phyloP scores from a whole-genome alignment of 1,139 yeast genomes.

The Zygoascus hellenicus region DNA sequence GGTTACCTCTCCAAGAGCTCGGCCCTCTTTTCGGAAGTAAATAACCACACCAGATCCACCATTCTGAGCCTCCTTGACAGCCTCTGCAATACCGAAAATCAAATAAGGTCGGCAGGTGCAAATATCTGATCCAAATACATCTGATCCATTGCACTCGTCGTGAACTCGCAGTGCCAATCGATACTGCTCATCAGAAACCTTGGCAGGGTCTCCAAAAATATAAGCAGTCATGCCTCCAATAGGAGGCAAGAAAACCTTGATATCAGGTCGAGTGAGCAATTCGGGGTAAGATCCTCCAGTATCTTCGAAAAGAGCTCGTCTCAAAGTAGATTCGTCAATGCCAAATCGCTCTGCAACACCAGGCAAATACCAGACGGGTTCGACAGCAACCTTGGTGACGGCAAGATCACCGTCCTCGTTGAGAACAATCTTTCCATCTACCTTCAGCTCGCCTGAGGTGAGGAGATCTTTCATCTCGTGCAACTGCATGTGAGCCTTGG shows the following conservation, averaged over 20 bases:
- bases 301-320: conserved; percentile 55
- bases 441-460: conserved; percentile 42
- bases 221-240: conserved; percentile 59
- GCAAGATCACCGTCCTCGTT: conserved; percentile 53
- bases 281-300: conserved; percentile 65
- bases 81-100: conserved; percentile 56
- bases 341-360: conserved; percentile 58
- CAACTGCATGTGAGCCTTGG: conserved; percentile 56
- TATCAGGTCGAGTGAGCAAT: conserved; percentile 55
- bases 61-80: conserved; percentile 56
- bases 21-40: conserved; percentile 59
- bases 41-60: conserved; percentile 58
- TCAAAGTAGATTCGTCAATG: conserved; percentile 47
- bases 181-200: conserved; percentile 44
- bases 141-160: conserved; percentile 64
- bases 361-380: conserved; percentile 62
- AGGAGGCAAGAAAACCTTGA: conserved; percentile 56
- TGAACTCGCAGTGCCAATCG: conserved; percentile 52
- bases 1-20: conserved; percentile 60
- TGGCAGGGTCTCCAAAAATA: conserved; percentile 53
- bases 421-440: conserved; percentile 53
- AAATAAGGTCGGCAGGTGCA: conserved; percentile 63
- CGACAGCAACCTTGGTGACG: conserved; percentile 57
- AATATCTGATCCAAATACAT: conserved; percentile 58
- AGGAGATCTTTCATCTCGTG: conserved; percentile 52